These are phyloP conservation scores for Hibiscus trionum DNA, from an alignment of 345 rosid genomes.

Conservation along the genomic window DNA sequence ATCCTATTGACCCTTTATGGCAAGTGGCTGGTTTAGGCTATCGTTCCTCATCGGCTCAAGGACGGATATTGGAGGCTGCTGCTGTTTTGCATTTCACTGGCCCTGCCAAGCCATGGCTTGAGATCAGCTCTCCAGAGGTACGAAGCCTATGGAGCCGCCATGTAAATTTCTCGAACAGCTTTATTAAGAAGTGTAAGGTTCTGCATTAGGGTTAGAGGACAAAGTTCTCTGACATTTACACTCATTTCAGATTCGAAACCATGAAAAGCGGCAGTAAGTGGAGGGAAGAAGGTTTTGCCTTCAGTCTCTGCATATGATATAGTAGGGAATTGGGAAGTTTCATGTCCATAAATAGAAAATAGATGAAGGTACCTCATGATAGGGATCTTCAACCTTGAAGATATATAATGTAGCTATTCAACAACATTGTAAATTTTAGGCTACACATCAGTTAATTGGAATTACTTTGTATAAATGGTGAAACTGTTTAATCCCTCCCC, in stretches of 20 bases:
- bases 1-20: constrained; percentile 75
- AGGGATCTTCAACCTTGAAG: neutral
- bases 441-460: neutral
- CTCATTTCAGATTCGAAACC: constrained; percentile 10
- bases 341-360: constrained; percentile 37
- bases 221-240: constrained; percentile 17
- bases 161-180: constrained; percentile 56
- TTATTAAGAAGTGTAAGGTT: constrained; percentile 68
- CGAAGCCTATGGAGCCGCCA: constrained; percentile 64
- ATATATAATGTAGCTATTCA: neutral
- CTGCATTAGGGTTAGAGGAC: constrained; percentile 31
- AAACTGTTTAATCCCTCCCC: too few species aligned
- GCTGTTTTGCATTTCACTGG: constrained; percentile 88
- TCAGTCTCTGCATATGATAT: constrained; percentile 53
- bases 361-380: constrained; percentile 22
- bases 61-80: constrained; percentile 41
- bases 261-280: constrained; percentile 1
- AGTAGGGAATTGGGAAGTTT: constrained; percentile 11
- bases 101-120: constrained; percentile 96
- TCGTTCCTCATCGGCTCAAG: constrained; percentile 26
- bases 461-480: neutral
- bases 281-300: constrained; percentile 92
- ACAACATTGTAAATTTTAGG: constrained; percentile 11
- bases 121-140: constrained; percentile 56
- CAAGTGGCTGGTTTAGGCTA: constrained; percentile 77